Evolutionary conservation across 164 flowering plant genomes (phyloP).

Genomic region (Liquidambar formosana): DNA sequence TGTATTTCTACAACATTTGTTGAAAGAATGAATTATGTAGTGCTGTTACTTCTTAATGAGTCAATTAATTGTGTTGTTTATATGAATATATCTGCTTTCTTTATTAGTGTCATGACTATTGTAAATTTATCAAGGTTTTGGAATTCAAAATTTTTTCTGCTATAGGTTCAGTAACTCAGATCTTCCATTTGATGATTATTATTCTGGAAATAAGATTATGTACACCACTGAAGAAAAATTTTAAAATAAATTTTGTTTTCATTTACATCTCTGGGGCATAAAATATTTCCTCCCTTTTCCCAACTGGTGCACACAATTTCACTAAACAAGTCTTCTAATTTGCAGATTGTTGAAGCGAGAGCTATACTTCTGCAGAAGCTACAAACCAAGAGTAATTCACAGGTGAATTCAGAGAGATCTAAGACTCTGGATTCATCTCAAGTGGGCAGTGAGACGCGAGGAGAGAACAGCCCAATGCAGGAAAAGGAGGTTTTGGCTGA

Average conservation of each 20-base stretch:
- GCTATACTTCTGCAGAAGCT: conserved; percentile 42
- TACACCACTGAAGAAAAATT: background rate
- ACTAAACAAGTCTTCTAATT: background rate
- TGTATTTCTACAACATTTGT: too few relatives aligned
- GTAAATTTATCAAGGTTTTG: too few relatives aligned
- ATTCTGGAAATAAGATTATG: background rate
- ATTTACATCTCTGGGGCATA: background rate
- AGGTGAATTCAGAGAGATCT: conserved; percentile 9
- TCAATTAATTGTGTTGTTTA: too few relatives aligned
- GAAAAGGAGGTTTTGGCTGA: conserved; percentile 21
- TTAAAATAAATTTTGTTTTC: background rate
- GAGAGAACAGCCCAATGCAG: conserved; percentile 13
- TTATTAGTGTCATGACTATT: too few relatives aligned
- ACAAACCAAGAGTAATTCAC: conserved; percentile 23
- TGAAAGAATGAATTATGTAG: too few relatives aligned
- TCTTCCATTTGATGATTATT: background rate
- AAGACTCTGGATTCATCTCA: conserved; percentile 8
- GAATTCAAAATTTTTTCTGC: too few relatives aligned
- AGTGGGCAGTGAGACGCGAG: conserved; percentile 18
- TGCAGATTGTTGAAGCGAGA: conserved; percentile 56
- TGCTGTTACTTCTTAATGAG: too few relatives aligned
- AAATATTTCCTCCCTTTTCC: background rate
- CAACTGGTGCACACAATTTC: too few relatives aligned
- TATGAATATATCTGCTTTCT: too few relatives aligned
- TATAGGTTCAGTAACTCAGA: too few relatives aligned